phyloP scores from a whole-genome alignment of 345 rosid genomes.

The Camelina sativa region DNA sequence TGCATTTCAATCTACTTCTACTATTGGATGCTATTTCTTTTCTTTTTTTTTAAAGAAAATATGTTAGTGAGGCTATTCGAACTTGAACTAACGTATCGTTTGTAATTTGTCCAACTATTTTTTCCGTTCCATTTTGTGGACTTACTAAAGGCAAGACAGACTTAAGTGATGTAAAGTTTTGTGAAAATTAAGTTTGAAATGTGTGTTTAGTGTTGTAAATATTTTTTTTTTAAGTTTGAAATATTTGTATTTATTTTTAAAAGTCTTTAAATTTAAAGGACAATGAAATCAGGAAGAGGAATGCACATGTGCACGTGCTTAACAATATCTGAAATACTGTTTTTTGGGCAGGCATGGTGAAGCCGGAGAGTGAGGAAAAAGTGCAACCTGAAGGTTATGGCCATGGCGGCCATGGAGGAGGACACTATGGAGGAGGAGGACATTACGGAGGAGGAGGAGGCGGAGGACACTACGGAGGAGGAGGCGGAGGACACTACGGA shows the following conservation, averaged over 20 bases:
- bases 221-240: not conserved
- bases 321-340: not conserved
- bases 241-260: not conserved
- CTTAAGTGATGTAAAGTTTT: not conserved
- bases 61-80: not conserved
- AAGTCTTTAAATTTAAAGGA: not conserved
- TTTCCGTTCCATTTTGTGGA: not conserved
- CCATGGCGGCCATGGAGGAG: not conserved
- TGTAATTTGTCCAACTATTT: not conserved
- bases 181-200: not conserved
- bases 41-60: not conserved
- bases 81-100: too few species aligned
- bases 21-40: not conserved
- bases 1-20: not conserved
- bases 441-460: too few species aligned
- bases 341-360: not conserved
- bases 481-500: not conserved
- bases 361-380: conserved; percentile 23
- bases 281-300: not conserved
- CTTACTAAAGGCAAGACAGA: too few species aligned
- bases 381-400: conserved; percentile 13
- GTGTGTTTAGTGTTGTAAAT: not conserved
- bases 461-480: not conserved
- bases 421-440: not conserved
- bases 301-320: not conserved